Evolutionary conservation across 495 filamentous ascomycete genomes (phyloP).

Genomic region (Aspergillus campestris): DNA sequence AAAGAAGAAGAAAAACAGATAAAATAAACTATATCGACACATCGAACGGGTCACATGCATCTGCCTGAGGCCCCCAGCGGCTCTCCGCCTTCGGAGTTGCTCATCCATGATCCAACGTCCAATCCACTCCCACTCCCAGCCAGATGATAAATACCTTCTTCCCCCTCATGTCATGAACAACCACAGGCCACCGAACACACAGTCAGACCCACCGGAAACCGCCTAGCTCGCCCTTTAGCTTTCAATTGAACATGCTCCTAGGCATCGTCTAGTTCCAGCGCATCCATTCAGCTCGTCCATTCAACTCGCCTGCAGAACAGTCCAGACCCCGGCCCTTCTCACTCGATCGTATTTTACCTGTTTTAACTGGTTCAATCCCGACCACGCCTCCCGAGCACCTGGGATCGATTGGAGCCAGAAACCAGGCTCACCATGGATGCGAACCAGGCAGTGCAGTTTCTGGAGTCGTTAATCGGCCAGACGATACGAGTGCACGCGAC

Average conservation of each 20-base stretch:
- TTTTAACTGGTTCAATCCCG: too few relatives aligned
- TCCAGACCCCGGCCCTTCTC: constrained; percentile 4
- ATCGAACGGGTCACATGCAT: not conserved
- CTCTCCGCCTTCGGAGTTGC: not conserved
- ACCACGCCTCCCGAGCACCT: not conserved
- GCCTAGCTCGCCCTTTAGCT: not conserved
- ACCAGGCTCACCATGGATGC: constrained; percentile 27
- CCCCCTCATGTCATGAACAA: too few relatives aligned
- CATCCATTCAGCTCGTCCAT: not conserved
- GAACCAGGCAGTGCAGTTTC: constrained; percentile 31
- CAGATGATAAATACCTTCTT: too few relatives aligned
- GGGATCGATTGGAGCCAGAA: constrained; percentile 4
- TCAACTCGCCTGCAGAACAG: constrained; percentile 3
- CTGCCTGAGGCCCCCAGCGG: constrained; percentile 2
- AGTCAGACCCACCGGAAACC: constrained; percentile 1
- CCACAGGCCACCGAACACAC: too few relatives aligned
- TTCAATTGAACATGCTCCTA: not conserved
- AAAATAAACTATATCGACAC: too few relatives aligned
- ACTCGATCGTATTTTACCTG: not conserved
- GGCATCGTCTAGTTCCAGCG: not conserved
- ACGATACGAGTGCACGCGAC: constrained; percentile 69
- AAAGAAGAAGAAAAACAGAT: too few relatives aligned
- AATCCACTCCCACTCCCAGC: too few relatives aligned
- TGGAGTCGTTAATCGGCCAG: constrained; percentile 41
- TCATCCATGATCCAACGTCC: too few relatives aligned